Evolutionary conservation across 1,284 basidiomycete genomes (phyloP).

Genomic region (Fomes fomentarius): DNA sequence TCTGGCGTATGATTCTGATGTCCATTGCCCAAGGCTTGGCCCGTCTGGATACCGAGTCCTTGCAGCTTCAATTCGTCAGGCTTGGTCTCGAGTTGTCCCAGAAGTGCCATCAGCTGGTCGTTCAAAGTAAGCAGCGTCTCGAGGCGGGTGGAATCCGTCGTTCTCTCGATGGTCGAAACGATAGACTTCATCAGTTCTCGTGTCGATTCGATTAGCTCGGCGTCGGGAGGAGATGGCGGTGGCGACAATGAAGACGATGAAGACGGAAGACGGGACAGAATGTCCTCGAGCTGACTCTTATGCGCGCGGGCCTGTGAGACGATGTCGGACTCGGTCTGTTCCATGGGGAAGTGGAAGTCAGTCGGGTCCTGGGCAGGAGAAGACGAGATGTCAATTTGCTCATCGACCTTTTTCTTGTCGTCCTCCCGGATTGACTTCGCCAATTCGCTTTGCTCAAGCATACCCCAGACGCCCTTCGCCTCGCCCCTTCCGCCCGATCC

Average conservation of each 20-base stretch:
- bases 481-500: constrained; percentile 40
- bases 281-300: constrained; percentile 52
- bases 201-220: constrained; percentile 49
- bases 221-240: constrained; percentile 26
- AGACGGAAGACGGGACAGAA: constrained; percentile 42
- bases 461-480: constrained; percentile 74
- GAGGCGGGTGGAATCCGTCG: constrained; percentile 58
- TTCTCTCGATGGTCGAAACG: constrained; percentile 57
- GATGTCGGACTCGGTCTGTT: constrained; percentile 57
- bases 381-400: constrained; percentile 28
- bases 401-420: constrained; percentile 61
- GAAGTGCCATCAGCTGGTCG: constrained; percentile 63
- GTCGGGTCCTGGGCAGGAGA: constrained; percentile 23
- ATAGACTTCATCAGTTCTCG: constrained; percentile 62
- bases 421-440: constrained; percentile 68
- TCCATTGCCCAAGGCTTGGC: constrained; percentile 23
- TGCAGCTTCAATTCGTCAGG: constrained; percentile 40
- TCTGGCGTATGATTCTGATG: too few species aligned
- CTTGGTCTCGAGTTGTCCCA: constrained; percentile 45
- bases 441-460: constrained; percentile 82
- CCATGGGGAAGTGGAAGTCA: constrained; percentile 28
- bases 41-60: constrained; percentile 49
- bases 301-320: constrained; percentile 53
- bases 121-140: constrained; percentile 74
- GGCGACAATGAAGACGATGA: constrained; percentile 35